Percentiles rank a stretch among this genome's conserved stretches.
These are phyloP conservation scores for Aspergillus nidulans DNA, from an alignment of 495 filamentous ascomycete genomes.

Conservation along the genomic window DNA sequence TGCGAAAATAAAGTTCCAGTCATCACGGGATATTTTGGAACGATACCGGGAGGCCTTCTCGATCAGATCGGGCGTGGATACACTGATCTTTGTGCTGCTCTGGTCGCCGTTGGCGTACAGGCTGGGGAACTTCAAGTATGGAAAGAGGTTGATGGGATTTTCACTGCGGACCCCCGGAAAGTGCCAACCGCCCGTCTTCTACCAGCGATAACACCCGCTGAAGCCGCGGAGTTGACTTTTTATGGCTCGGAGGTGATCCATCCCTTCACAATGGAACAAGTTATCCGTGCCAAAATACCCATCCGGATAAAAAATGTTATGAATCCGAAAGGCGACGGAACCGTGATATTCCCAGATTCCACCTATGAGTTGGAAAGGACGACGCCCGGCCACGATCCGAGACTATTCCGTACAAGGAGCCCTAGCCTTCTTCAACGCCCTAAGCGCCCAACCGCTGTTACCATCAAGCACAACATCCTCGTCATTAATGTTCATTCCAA, in stretches of 20 bases:
- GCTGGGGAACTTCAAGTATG: slow-evolving; percentile 83
- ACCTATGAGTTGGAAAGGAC: slow-evolving; percentile 42
- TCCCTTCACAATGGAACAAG: slow-evolving; percentile 97
- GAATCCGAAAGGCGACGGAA: slow-evolving; percentile 83
- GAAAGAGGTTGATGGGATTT: slow-evolving; percentile 93
- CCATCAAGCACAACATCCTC: slow-evolving; percentile 87
- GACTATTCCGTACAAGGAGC: slow-evolving; percentile 45
- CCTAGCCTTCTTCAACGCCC: slow-evolving; percentile 46
- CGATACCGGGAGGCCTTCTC: slow-evolving; percentile 74
- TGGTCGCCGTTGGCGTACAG: slow-evolving; percentile 71
- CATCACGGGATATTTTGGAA: slow-evolving; percentile 83
- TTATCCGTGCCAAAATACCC: slow-evolving; percentile 84
- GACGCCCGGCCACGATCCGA: slow-evolving; percentile 43
- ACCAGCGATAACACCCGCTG: slow-evolving; percentile 73
- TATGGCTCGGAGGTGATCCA: slow-evolving; percentile 96
- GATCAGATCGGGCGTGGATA: slow-evolving; percentile 81
- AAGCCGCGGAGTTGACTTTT: slow-evolving; percentile 88
- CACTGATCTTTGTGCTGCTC: slow-evolving; percentile 81
- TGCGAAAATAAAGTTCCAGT: slow-evolving; percentile 71
- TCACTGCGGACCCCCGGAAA: slow-evolving; percentile 82
- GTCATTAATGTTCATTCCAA: slow-evolving; percentile 96
- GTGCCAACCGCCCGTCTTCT: slow-evolving; percentile 79
- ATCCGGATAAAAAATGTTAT: slow-evolving; percentile 99
- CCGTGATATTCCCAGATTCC: slow-evolving; percentile 66
- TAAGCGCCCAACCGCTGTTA: slow-evolving; percentile 85